Conservation (phyloP, 352 stramenopile species). For the Elongisporangium senticosum region DNA sequence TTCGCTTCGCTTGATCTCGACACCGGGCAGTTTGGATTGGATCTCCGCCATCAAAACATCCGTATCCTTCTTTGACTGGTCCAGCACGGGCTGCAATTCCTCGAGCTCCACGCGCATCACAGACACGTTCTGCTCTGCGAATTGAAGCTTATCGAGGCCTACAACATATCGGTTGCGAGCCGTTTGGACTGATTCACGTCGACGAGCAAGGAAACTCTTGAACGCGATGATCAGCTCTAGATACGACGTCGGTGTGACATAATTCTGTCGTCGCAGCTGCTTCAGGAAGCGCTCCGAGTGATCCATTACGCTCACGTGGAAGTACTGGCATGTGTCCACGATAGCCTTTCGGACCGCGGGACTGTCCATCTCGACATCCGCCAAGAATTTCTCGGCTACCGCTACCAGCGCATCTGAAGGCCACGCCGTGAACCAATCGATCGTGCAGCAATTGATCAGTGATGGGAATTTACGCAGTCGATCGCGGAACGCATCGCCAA, state of each 20-base stretch:
- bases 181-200: constrained; percentile 76
- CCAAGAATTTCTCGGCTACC: constrained; percentile 91
- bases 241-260: constrained; percentile 95
- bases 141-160: constrained; percentile 92
- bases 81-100: constrained; percentile 91
- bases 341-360: constrained; percentile 66
- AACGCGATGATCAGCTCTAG: constrained; percentile 93
- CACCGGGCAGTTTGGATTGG: constrained; percentile 86
- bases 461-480: constrained; percentile 93
- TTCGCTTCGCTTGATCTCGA: constrained; percentile 73
- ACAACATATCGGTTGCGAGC: constrained; percentile 87
- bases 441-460: constrained; percentile 97
- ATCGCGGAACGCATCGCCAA: constrained; percentile 92
- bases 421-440: constrained; percentile 96
- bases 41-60: constrained; percentile 93
- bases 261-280: constrained; percentile 87
- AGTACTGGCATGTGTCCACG: constrained; percentile 90
- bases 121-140: constrained; percentile 90
- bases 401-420: constrained; percentile 89
- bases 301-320: constrained; percentile 88
- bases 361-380: constrained; percentile 86
- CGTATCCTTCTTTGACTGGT: constrained; percentile 89
- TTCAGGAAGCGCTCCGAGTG: constrained; percentile 83
- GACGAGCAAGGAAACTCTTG: constrained; percentile 83
- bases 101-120: constrained; percentile 93